Conservation (phyloP, 306 rosid species). For the Oxytropis ochrocephala region DNA sequence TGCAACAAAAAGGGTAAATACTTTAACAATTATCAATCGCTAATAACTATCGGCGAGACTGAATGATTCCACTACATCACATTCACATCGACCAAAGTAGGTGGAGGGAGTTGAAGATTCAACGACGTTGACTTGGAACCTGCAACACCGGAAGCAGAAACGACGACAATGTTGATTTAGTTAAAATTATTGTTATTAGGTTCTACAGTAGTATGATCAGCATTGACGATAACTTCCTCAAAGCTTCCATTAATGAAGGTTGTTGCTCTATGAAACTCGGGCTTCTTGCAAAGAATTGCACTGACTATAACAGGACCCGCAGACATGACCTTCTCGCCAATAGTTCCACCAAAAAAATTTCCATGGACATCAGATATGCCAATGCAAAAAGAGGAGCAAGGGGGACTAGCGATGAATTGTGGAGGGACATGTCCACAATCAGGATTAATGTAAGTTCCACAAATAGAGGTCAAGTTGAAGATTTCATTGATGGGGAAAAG, state of each 20-base stretch:
- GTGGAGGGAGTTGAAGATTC: neutral
- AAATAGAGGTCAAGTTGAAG: constrained; percentile 23
- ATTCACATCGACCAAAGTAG: neutral
- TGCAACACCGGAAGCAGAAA: neutral
- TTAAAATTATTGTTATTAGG: too few species aligned
- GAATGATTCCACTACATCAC: constrained; percentile 35
- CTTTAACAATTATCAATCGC: too few species aligned
- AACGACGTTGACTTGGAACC: too few species aligned
- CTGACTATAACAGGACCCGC: constrained; percentile 33
- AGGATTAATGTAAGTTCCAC: neutral
- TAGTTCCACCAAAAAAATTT: constrained; percentile 39
- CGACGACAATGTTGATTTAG: neutral
- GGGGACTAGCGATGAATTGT: accelerated
- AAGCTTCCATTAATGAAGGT: too few species aligned
- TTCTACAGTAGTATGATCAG: too few species aligned
- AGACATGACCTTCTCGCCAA: constrained; percentile 37
- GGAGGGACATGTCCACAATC: neutral
- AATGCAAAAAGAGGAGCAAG: constrained; percentile 27
- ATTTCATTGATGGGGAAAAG: constrained; percentile 19
- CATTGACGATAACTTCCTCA: too few species aligned
- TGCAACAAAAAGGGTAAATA: neutral
- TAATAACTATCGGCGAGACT: constrained; percentile 16
- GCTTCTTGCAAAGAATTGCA: constrained; percentile 13
- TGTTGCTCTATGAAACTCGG: too few species aligned
- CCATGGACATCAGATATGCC: constrained; percentile 39